Evolutionary conservation across 129 eudicot species (phyloP), one percentile per base, ranked within the genome.

Genomic region (Tagetes patula): DNA sequence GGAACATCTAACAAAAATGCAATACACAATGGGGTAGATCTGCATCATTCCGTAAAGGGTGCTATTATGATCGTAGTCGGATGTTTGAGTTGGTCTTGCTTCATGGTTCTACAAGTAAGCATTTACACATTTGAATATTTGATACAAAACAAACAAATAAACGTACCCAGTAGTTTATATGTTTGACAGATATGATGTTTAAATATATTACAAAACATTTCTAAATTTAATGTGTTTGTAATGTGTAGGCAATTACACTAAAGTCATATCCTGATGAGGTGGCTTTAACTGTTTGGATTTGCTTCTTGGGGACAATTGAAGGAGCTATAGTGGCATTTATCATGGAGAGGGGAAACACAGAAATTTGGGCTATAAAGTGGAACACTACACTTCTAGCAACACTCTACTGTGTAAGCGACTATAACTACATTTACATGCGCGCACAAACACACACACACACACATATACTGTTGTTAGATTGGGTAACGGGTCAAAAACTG

Each of bases 201-300:
- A 78, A 37, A 13, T 69, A 53, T 75, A 53, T 75, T 14, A 41
- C 31, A 3, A 60, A 6, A 6, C 6, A 39, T 64, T 61, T 4
- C 2, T 36, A 14, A 8, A 48, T 56, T 49, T 67, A 33, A 49
- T 60, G 13, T 7, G 9, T 54, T 60, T 40, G 4, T 39, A 31
- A 45, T 54, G 36, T 69, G 7, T 55, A 92, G 98, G 96, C 98
- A 50, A 81, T 93, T 67, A 93, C 98, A 13, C 84, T 93, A 64
- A 65, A 72, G 69, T 82, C 96, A 2, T 93, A 93, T 86, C 96
- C 96, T 1, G 96, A 92, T 8, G 98, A 93, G 81, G 90, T 93
- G 36, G 86, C 98, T 31, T 81, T 93, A 55, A 93, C 98, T 1
- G 98, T 96, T 61, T 85, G 96, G 95, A 86, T 93, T 81, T 93